Conservation (phyloP, 768 basidiomycete species). For the Thelephora aurantiotincta region DNA sequence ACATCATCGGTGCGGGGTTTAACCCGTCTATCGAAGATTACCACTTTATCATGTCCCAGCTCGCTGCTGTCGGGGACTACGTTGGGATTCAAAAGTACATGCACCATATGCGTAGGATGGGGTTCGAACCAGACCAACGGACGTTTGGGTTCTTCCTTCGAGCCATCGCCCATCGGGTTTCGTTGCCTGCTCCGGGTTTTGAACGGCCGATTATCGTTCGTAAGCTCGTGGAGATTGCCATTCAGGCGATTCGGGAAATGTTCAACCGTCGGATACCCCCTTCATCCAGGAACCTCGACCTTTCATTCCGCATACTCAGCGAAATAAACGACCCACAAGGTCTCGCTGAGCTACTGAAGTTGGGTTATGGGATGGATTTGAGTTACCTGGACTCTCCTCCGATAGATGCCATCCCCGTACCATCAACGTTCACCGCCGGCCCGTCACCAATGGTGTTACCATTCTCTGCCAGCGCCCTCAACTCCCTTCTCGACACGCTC, state of each 20-base stretch:
- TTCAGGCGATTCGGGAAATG: slow-evolving; percentile 47
- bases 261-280: slow-evolving; percentile 27
- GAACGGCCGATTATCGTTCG: slow-evolving; percentile 22
- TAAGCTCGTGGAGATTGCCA: slow-evolving; percentile 33
- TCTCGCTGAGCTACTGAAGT: slow-evolving; percentile 47
- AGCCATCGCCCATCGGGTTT: slow-evolving; percentile 54
- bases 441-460: slow-evolving; percentile 8
- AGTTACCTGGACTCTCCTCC: slow-evolving; percentile 57
- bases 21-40: slow-evolving; percentile 46
- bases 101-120: slow-evolving; percentile 33
- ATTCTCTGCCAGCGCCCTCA: slow-evolving; percentile 47
- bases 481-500: slow-evolving; percentile 59
- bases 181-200: slow-evolving; percentile 34
- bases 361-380: slow-evolving; percentile 67
- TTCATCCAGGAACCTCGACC: slow-evolving; percentile 49
- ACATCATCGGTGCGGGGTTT: slow-evolving; percentile 44
- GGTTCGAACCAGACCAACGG: slow-evolving; percentile 32
- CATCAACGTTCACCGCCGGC: background rate
- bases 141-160: slow-evolving; percentile 56
- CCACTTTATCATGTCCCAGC: slow-evolving; percentile 60
- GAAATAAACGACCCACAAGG: slow-evolving; percentile 40
- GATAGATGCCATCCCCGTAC: slow-evolving; percentile 20
- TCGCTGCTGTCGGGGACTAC: slow-evolving; percentile 63
- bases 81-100: slow-evolving; percentile 46
- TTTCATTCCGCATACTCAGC: slow-evolving; percentile 54